Conservation (phyloP, 2,329 filamentous ascomycete genomes). For the Stagonosporopsis vannaccii region DNA sequence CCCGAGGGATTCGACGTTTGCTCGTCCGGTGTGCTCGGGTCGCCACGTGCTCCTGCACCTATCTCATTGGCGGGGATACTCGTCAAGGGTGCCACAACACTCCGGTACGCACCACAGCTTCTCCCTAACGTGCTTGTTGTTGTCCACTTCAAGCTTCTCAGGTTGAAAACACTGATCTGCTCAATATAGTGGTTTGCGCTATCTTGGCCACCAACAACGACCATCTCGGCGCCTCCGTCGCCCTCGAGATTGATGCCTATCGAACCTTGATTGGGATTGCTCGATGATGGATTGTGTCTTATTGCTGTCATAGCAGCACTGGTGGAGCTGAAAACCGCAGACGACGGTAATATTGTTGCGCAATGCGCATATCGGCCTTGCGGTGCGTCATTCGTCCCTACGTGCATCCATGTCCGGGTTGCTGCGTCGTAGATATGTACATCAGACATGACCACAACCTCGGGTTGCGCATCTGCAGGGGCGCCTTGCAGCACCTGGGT, state of each 20-base stretch:
- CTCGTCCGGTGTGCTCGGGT: slow-evolving; percentile 49
- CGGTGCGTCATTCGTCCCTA: slow-evolving; percentile 80
- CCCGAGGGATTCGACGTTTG: slow-evolving; percentile 41
- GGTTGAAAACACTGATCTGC: slow-evolving; percentile 97
- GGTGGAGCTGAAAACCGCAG: slow-evolving; percentile 83
- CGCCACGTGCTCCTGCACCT: slow-evolving; percentile 62
- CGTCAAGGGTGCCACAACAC: slow-evolving; percentile 86
- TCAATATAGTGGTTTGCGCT: slow-evolving; percentile 99
- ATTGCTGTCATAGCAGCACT: slow-evolving; percentile 85
- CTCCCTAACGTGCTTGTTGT: slow-evolving; percentile 85
- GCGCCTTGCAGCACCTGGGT: slow-evolving; percentile 46
- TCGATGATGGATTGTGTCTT: slow-evolving; percentile 83
- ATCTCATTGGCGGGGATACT: slow-evolving; percentile 70
- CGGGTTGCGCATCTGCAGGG: slow-evolving; percentile 72
- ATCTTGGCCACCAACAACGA: slow-evolving; percentile 95
- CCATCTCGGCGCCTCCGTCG: slow-evolving; percentile 92
- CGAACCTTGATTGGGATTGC: slow-evolving; percentile 85
- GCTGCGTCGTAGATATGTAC: slow-evolving; percentile 93
- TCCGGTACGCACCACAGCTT: slow-evolving; percentile 95
- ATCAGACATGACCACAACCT: slow-evolving; percentile 97
- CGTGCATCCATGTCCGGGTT: slow-evolving; percentile 82
- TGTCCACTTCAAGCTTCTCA: slow-evolving; percentile 94
- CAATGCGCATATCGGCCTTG: slow-evolving; percentile 97
- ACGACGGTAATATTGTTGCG: slow-evolving; percentile 88
- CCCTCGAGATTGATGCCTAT: slow-evolving; percentile 91